phyloP scores from a whole-genome alignment of 805 yeast species.

The Dipodascus albidus region DNA sequence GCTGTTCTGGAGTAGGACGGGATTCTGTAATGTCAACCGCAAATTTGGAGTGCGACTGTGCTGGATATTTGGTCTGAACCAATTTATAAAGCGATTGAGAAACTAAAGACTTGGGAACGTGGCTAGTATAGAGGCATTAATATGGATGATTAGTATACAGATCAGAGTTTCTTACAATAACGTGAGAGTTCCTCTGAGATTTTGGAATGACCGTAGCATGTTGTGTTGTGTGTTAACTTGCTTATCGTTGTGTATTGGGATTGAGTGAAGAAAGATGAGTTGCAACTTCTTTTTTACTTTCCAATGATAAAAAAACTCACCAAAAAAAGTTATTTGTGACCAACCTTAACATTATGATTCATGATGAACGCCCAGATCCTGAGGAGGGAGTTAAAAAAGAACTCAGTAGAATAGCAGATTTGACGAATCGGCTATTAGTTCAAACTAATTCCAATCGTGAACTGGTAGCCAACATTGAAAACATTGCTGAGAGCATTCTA shows the following conservation, averaged over 20 bases:
- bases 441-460: neutral
- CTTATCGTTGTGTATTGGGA: too few species aligned
- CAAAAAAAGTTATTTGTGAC: neutral
- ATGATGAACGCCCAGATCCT: neutral
- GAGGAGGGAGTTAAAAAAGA: neutral
- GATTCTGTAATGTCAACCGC: conserved; percentile 22
- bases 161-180: conserved; percentile 21
- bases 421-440: neutral
- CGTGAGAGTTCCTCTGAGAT: conserved; percentile 20
- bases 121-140: conserved; percentile 9
- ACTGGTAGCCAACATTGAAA: neutral
- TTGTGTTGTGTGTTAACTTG: conserved; percentile 4
- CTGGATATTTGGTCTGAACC: conserved; percentile 12
- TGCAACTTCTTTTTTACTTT: too few species aligned
- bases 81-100: conserved; percentile 12
- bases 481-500: neutral
- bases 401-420: neutral
- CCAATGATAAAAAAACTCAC: neutral
- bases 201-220: conserved; percentile 23
- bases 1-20: conserved; percentile 23
- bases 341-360: neutral
- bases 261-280: too few species aligned
- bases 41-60: conserved; percentile 15
- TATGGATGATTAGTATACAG: too few species aligned
- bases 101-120: conserved; percentile 14